Conservation (phyloP, 768 basidiomycete genomes). For the Suillus ampliporus region DNA sequence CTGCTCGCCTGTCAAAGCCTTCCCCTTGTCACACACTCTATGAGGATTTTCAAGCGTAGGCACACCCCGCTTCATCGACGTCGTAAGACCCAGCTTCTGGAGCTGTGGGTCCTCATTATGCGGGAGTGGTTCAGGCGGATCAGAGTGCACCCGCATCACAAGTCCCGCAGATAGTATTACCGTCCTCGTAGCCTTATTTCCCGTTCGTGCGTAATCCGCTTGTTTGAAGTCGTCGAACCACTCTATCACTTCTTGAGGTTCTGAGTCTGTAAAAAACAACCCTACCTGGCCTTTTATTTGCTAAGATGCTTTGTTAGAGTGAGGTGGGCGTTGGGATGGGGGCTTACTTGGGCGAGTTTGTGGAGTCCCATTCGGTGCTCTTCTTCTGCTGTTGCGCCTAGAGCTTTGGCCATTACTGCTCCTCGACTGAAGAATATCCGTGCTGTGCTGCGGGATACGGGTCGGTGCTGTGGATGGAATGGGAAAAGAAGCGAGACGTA, state of each 20-base stretch:
- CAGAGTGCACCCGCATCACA: conserved; percentile 78
- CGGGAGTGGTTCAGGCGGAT: conserved; percentile 88
- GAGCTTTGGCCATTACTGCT: conserved; percentile 94
- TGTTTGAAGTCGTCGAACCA: conserved; percentile 94
- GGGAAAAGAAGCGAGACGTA: conserved; percentile 42
- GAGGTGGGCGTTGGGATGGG: neutral
- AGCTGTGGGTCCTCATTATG: conserved; percentile 98
- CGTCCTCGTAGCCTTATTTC: conserved; percentile 77
- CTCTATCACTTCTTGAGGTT: conserved; percentile 87
- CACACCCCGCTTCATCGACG: conserved; percentile 84
- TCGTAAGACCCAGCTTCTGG: conserved; percentile 87
- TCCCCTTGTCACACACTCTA: conserved; percentile 83
- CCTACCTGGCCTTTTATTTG: conserved; percentile 96
- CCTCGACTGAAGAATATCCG: conserved; percentile 88
- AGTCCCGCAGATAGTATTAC: conserved; percentile 84
- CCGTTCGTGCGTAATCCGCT: conserved; percentile 90
- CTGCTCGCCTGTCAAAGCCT: conserved; percentile 82
- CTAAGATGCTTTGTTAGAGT: conserved; percentile 44
- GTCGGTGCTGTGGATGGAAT: neutral
- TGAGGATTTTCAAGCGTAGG: conserved; percentile 85
- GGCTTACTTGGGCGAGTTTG: conserved; percentile 75
- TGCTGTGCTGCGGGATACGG: conserved; percentile 61
- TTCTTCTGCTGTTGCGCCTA: conserved; percentile 85
- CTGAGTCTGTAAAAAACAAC: conserved; percentile 88
- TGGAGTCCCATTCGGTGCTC: conserved; percentile 83